phyloP scores from a whole-genome alignment of 306 rosid species.

The Corylus heterophylla region DNA sequence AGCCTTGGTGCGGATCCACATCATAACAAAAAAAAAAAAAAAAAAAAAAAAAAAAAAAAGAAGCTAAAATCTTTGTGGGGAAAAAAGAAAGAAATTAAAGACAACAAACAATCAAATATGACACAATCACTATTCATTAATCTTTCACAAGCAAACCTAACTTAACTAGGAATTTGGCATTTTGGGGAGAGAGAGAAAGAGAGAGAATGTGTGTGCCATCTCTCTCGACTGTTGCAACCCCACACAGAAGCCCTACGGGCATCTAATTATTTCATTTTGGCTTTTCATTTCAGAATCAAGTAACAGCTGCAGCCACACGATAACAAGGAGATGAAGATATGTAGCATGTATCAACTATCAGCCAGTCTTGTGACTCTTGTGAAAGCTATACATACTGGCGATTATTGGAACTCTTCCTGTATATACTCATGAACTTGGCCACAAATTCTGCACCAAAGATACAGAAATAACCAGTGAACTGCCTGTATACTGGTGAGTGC shows the following conservation, averaged over 20 bases:
- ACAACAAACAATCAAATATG: not conserved
- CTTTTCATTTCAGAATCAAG: not conserved
- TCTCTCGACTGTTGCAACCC: not conserved
- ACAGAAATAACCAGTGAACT: not conserved
- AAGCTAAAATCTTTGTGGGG: not conserved
- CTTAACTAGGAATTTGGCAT: not conserved
- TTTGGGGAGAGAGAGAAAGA: not conserved
- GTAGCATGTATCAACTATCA: not conserved
- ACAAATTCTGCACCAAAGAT: slow-evolving; percentile 68
- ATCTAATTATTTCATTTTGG: not conserved
- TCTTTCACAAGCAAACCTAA: not conserved
- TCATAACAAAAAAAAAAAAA: no score
- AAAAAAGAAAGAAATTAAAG: not conserved
- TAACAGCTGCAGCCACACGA: not conserved
- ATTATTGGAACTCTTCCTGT: slow-evolving; percentile 53
- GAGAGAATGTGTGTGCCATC: not conserved
- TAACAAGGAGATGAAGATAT: not conserved
- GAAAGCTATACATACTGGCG: slow-evolving; percentile 38
- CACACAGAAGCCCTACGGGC: not conserved
- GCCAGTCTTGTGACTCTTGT: not conserved
- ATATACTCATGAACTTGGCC: slow-evolving; percentile 85
- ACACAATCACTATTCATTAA: not conserved
- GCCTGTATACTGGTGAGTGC: not conserved
- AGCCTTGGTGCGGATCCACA: no score
- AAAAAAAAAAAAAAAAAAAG: no score